Base-by-base conservation (phyloP, 176 grass and related monocot genomes). In the Dendrocalamus sinicus region DNA sequence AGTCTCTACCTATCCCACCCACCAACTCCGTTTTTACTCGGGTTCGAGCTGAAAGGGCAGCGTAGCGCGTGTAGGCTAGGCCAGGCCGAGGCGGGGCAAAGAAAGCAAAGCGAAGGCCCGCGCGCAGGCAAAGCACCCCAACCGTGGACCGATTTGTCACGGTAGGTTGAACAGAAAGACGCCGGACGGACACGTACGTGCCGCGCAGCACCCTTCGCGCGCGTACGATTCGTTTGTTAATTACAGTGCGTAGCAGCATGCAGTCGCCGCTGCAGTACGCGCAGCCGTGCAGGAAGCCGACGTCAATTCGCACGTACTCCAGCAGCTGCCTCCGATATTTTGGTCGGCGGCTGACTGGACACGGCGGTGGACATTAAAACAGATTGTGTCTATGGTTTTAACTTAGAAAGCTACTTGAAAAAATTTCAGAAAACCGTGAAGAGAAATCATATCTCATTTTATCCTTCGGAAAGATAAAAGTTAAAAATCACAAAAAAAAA, bases 11-110 rank as follows among this genome's bases (percentile, higher is more conserved):
- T 72, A 24, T 45, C 23, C 61, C 35, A n/a, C 24, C 88, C 90
- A 92, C 90, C 85, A 64, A 87, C 59, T 85, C 73, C 66, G 77
- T 85, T 86, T 88, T 89, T 75, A 81, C 77, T 89, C 70, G 81
- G 32, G 59, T 39, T 39, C 37, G 0, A 39, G 37, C 37, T 50
- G 37, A 55, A 70, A 20, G 14, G 61, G 44, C 6, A 8, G 40
- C 24, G 1, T 2, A 30, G 26, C 0, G 54, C 3, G 62, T 4
- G 59, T 19, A 28, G 40, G 58, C 40, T 19, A 28, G 40, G 58
- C 40, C 58, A 43, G 19, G 7, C 20, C 17, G 35, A n/a, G 6
- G 7, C 46, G 23, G 45, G 77, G 23, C 23, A 22, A 11, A 3
- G 20, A 9, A 46, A 14, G 35, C 39, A 8, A 47, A 54, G 1